These are phyloP conservation scores for Nasturtium officinale DNA, from an alignment of 345 rosid genomes.

Conservation along the genomic window DNA sequence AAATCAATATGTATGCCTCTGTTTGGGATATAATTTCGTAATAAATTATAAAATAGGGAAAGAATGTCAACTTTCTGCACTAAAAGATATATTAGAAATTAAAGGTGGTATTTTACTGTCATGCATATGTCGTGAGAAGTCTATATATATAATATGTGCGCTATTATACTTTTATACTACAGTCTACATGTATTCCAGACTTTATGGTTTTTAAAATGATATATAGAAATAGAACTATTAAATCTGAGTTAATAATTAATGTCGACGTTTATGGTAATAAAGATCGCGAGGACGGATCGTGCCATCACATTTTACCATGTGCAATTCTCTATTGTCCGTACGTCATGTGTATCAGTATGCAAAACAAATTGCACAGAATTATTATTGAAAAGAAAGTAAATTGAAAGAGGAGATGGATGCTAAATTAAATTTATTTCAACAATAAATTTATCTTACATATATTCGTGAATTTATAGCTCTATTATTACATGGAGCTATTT, in stretches of 20 bases:
- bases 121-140: conserved; percentile 4
- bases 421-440: not conserved
- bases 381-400: not conserved
- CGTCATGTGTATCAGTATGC: conserved; percentile 9
- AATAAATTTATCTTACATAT: not conserved
- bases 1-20: not conserved
- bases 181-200: not conserved
- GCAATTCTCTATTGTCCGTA: not conserved
- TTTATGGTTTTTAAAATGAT: not conserved
- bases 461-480: not conserved
- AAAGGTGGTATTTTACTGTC: not conserved
- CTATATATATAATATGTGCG: conserved; percentile 1
- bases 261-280: not conserved
- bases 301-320: conserved; percentile 20
- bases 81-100: not conserved
- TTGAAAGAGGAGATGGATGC: conserved; percentile 5
- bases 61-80: conserved; percentile 26
- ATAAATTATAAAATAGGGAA: not conserved
- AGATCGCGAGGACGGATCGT: conserved; percentile 30
- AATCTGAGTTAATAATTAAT: not conserved
- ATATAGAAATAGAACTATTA: not conserved
- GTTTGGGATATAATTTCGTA: conserved; percentile 1
- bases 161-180: not conserved
- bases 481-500: conserved; percentile 14
- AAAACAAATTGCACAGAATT: conserved; percentile 3